Percentiles rank a stretch among this genome's conserved stretches.
These are phyloP conservation scores for Parmales sp. DNA, from an alignment of 108 stramenopile species.

Conservation along the genomic window DNA sequence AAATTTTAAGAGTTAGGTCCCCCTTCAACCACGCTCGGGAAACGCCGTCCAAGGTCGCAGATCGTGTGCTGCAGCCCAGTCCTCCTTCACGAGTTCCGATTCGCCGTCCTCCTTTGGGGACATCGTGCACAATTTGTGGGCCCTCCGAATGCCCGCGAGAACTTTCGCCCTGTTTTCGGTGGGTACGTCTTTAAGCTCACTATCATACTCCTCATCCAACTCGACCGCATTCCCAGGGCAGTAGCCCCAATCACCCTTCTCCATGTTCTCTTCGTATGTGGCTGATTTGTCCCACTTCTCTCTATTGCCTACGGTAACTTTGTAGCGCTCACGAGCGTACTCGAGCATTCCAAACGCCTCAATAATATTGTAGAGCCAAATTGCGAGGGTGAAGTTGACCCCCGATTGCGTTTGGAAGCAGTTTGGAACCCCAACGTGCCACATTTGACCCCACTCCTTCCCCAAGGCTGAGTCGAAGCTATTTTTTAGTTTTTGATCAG, in stretches of 20 bases:
- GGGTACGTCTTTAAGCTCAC: constrained; percentile 47
- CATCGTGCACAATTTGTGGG: constrained; percentile 39
- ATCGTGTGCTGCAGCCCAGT: constrained; percentile 61
- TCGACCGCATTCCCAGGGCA: constrained; percentile 47
- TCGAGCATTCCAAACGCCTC: constrained; percentile 57
- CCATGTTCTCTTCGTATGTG: constrained; percentile 48
- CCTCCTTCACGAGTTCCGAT: constrained; percentile 22
- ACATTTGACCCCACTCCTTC: constrained; percentile 50
- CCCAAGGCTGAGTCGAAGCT: constrained; percentile 38
- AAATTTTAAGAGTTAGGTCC: too few relatives aligned
- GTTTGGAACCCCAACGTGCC: constrained; percentile 68
- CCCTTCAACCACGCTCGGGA: constrained; percentile 39
- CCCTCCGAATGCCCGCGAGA: constrained; percentile 48
- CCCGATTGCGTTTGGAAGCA: constrained; percentile 26
- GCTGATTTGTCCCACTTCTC: constrained; percentile 44
- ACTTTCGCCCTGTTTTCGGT: constrained; percentile 41
- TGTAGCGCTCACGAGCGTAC: constrained; percentile 66
- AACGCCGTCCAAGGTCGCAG: constrained; percentile 70
- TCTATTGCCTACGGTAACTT: constrained; percentile 32
- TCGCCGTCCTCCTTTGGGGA: constrained; percentile 3
- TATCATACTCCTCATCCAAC: constrained; percentile 42
- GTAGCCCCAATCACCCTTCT: constrained; percentile 45
- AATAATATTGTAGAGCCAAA: constrained; percentile 65
- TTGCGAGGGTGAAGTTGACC: constrained; percentile 42
- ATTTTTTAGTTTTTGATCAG: background rate